Evolutionary conservation across 2,329 filamentous ascomycete species (phyloP), one percentile per base, ranked within the genome.

Genomic region (Colletotrichum trifolii): DNA sequence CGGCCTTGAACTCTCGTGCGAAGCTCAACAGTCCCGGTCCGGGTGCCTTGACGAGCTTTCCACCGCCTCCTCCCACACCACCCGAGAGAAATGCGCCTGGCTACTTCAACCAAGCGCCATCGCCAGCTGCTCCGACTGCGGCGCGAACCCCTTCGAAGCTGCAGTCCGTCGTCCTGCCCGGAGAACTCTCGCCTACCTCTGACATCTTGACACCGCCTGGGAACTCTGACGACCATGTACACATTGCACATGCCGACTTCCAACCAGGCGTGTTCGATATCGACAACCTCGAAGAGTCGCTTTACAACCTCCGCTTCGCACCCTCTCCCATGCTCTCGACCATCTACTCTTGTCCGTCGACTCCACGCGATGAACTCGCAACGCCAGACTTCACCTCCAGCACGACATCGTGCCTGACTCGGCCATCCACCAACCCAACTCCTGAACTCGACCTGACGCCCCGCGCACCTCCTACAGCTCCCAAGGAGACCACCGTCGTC

Each of bases 241-340:
- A 46, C 6, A 40, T 40, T 0, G 17, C 52, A 6, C 35, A 38
- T n/a, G 43, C 36, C 3, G 56, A 56, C 40, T 46, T 52, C 35
- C 58, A 47, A 4, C 62, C 58, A 11, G 62, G 58, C 5, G 40
- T 48, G 7, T 42, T 65, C 17, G 47, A 62, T n/a, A 52, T 65
- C 3, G 62, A 65, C 46, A 65, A 65, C 62, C 58, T 65, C 15
- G 47, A 62, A 57, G 52, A 65, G 8, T 62, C 58, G 1, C 62
- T 65, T 8, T 52, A 62, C 7, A 65, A 62, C 62, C 50, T 65
- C 33, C 62, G 62, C 47, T 65, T 65, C 40, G 62, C 62, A 9
- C 58, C 62, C 42, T 65, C 62, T n/a, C 62, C 62, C 17, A 65
- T 65, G 58, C 52, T 65, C 15, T 65, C 62, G 6, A 65, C 62